Evolutionary conservation across 75 land plant genomes (phyloP), one percentile per base, ranked within the genome.

Genomic region (Ceratopteris richardii): DNA sequence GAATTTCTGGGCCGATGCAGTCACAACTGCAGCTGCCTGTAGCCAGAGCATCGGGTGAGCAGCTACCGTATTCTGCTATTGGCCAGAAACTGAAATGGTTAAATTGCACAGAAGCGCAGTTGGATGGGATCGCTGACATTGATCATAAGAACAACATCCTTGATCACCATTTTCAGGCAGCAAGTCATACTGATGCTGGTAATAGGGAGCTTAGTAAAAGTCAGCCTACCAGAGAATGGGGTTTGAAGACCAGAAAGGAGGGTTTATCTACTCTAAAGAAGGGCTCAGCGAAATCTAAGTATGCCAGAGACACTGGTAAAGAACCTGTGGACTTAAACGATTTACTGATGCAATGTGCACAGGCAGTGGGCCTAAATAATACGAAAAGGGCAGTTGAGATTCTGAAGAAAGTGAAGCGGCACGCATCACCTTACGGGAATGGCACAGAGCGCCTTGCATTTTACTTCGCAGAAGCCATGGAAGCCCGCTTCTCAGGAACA

Each of bases 401-500:
- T 1, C 54, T 86, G 50, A 77, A 66, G 51, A 71, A 79, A 66
- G 84, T 86, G 20, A 61, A 78, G 44, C 77, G 82, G 56, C 79
- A 77, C 46, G 68, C 83, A 11, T 67, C 80, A n/a, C 66, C 82
- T 31, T 18, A 29, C 46, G 86, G 86, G 31, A 82, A 77, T 61
- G 90, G 78, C 31, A 55, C 64, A 17, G 78, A 86, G 62, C 66
- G 90, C 46, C 22, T 82, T 58, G 83, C 86, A 0, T 70, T 72
- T 25, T 82, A 63, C 44, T 86, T 86, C 61, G 90, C 83, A 18
- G 68, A 86, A 42, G 78, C 75, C 19, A 73, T 86, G 36, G 86
- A 75, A 40, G 96, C 91, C 17, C 74, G 96, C 28, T 54, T 86
- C 29, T 66, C 80, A 67, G 96, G 96, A 5, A 67, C 84, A 2